A percentile compares a stretch with the other conserved stretches of the same genome.
Conservation (phyloP, 345 rosid genomes). For the Ceriops zippeliana region DNA sequence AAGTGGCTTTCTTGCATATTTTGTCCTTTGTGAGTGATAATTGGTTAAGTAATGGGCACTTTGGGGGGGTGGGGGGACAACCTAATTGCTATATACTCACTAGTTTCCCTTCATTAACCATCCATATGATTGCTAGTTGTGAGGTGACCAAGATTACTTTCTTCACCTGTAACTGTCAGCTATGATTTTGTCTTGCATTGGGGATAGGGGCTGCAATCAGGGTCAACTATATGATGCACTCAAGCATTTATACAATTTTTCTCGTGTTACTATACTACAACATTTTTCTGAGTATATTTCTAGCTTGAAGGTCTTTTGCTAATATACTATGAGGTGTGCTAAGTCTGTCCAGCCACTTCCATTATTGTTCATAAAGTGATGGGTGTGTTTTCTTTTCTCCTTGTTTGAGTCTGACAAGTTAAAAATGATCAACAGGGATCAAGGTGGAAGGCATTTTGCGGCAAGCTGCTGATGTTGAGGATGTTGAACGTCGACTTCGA, state of each 20-base stretch:
- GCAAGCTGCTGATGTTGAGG: constrained; percentile 98
- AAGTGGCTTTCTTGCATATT: constrained; percentile 4
- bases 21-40: not conserved
- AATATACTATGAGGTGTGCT: not conserved
- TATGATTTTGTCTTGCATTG: not conserved
- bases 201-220: too few species aligned
- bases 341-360: not conserved
- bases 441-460: constrained; percentile 92
- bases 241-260: too few species aligned
- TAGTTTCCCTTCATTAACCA: not conserved
- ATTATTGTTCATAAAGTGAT: not conserved
- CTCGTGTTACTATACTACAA: too few species aligned
- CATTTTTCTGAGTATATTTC: too few species aligned
- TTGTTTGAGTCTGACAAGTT: constrained; percentile 23
- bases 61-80: too few species aligned
- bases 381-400: constrained; percentile 1
- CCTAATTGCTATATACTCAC: not conserved
- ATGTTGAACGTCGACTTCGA: constrained; percentile 80
- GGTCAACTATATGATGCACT: too few species aligned
- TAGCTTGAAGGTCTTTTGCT: too few species aligned
- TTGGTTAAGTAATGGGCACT: too few species aligned
- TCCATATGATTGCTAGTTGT: not conserved
- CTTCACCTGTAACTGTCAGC: not conserved
- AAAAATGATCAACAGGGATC: constrained; percentile 52
- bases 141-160: not conserved